phyloP scores from a whole-genome alignment of 2,329 filamentous ascomycete genomes.

The Coniosporium tulheliwenetii region DNA sequence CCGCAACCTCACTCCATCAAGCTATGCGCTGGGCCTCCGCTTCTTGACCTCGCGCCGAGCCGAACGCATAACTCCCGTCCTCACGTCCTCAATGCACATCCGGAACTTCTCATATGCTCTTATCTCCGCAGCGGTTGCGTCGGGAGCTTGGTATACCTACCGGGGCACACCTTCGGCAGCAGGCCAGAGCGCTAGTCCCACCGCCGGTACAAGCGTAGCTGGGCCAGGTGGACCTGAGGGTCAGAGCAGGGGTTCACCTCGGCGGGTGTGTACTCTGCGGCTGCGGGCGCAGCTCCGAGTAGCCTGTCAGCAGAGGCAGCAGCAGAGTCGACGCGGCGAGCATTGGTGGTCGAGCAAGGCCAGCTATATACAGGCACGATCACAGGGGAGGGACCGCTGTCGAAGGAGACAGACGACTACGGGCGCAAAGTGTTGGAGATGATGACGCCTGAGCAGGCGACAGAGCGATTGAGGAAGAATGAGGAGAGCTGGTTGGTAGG shows the following conservation, averaged over 20 bases:
- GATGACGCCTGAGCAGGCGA: slow-evolving; percentile 88
- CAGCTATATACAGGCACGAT: slow-evolving; percentile 80
- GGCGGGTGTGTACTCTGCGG: slow-evolving; percentile 6
- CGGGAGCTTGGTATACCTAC: slow-evolving; percentile 64
- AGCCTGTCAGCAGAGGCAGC: slow-evolving; percentile 17
- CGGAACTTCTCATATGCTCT: slow-evolving; percentile 52
- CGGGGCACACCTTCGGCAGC: slow-evolving; percentile 19
- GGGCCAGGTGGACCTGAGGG: slow-evolving; percentile 4
- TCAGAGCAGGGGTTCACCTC: slow-evolving; percentile 18
- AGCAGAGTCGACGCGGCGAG: slow-evolving; percentile 42
- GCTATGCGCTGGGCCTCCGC: slow-evolving; percentile 31
- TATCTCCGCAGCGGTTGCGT: slow-evolving; percentile 52
- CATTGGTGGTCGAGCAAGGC: slow-evolving; percentile 79
- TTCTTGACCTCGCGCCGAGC: slow-evolving; percentile 23
- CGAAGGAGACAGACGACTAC: slow-evolving; percentile 74
- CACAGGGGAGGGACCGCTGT: slow-evolving; percentile 70
- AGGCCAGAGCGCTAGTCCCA: not conserved
- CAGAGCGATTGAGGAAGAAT: slow-evolving; percentile 71
- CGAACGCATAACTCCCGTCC: slow-evolving; percentile 26
- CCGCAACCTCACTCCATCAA: slow-evolving; percentile 21
- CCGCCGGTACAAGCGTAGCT: not conserved
- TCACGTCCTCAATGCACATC: slow-evolving; percentile 61
- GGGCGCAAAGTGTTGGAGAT: slow-evolving; percentile 84
- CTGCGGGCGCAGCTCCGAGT: slow-evolving; percentile 6
- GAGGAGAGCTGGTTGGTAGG: slow-evolving; percentile 88